A percentile compares a stretch with the other conserved stretches of the same genome.
These are phyloP conservation scores for Paxillus involutus DNA, from an alignment of 768 basidiomycete species.

Conservation along the genomic window DNA sequence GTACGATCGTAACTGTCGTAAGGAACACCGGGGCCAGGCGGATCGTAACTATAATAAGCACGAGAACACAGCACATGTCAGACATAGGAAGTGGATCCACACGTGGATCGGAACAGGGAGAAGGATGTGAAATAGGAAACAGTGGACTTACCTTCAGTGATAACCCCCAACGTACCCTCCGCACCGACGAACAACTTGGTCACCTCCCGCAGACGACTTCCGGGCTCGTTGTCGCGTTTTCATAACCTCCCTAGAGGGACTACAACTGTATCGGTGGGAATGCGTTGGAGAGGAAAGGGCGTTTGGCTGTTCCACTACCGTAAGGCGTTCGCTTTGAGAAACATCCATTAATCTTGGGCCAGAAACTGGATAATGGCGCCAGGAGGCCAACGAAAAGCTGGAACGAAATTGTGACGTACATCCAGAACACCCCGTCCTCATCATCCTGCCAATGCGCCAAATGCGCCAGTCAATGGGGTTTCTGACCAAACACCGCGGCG, in stretches of 20 bases:
- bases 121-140: no score
- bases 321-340: constrained; percentile 64
- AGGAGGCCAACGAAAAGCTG: neutral
- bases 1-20: no score
- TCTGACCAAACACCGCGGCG: no score
- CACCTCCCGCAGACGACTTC: constrained; percentile 84
- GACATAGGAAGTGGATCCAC: no score
- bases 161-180: constrained; percentile 74
- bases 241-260: constrained; percentile 85
- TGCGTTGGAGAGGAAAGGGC: neutral
- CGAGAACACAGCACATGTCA: no score
- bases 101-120: no score
- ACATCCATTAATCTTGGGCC: neutral
- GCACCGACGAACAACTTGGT: constrained; percentile 89
- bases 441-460: constrained; percentile 69
- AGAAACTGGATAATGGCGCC: neutral
- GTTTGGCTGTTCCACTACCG: constrained; percentile 84
- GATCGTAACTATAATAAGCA: no score
- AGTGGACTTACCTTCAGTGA: no score
- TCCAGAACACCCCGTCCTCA: constrained; percentile 84
- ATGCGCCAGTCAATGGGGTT: no score
- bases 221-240: constrained; percentile 78
- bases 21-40: no score
- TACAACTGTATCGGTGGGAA: constrained; percentile 58
- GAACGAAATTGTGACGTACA: constrained; percentile 44